Evolutionary conservation across 2,329 filamentous ascomycete genomes (phyloP).

Genomic region (Mollisiaceae sp.): DNA sequence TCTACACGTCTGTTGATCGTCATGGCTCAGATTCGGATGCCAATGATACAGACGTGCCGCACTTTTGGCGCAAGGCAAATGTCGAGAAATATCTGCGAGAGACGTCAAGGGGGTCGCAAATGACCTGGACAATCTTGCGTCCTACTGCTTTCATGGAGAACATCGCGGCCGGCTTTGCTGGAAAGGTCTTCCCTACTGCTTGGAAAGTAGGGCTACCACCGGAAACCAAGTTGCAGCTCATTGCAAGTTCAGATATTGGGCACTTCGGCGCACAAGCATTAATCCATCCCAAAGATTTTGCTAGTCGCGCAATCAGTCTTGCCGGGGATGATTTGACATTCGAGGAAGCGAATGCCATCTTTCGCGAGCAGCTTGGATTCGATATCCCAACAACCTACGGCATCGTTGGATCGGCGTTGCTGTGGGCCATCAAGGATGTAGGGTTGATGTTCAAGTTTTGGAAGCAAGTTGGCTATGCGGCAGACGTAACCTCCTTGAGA

Average conservation of each 20-base stretch:
- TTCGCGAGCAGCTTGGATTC: conserved; percentile 38
- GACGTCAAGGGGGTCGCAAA: conserved; percentile 43
- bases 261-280: conserved; percentile 52
- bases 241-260: conserved; percentile 52
- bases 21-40: conserved; percentile 52
- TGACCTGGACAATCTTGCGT: conserved; percentile 60
- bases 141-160: conserved; percentile 62
- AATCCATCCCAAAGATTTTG: conserved; percentile 45
- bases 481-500: conserved; percentile 46
- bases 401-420: conserved; percentile 33
- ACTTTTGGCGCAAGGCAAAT: conserved; percentile 60
- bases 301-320: conserved; percentile 47
- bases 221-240: conserved; percentile 47
- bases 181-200: conserved; percentile 39
- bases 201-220: conserved; percentile 40
- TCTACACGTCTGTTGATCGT: conserved; percentile 64
- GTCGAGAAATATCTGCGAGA: conserved; percentile 60
- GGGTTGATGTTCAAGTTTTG: conserved; percentile 42
- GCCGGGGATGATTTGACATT: conserved; percentile 53
- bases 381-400: conserved; percentile 38
- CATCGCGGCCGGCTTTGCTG: conserved; percentile 33
- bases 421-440: conserved; percentile 37
- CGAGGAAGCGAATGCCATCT: conserved; percentile 41
- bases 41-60: conserved; percentile 55
- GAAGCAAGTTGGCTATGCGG: conserved; percentile 37